These are phyloP conservation scores for Plasmodium adleri DNA, from an alignment of 169 alveolate species.

Conservation along the genomic window DNA sequence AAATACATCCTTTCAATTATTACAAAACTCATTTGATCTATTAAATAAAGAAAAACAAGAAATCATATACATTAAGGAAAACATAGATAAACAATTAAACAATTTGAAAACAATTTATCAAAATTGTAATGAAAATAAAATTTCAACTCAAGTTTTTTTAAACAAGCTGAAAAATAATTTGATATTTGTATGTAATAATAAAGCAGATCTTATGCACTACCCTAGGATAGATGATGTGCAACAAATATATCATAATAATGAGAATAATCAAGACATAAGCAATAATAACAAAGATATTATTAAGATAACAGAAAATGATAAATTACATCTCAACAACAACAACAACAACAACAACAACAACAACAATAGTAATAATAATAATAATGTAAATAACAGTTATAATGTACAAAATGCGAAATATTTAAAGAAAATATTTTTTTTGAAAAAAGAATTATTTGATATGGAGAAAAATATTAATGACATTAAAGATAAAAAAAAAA, in stretches of 20 bases:
- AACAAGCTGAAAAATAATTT: too few relatives aligned
- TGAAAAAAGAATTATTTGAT: slow-evolving; percentile 30
- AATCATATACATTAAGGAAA: slow-evolving; percentile 16
- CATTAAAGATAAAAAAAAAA: slow-evolving; percentile 34
- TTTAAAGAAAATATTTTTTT: slow-evolving; percentile 21
- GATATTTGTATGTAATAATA: too few relatives aligned
- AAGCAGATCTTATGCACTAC: too few relatives aligned
- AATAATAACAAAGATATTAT: too few relatives aligned
- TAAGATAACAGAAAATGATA: too few relatives aligned
- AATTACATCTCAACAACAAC: too few relatives aligned
- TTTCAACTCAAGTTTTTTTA: neutral
- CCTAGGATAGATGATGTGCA: neutral
- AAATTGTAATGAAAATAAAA: slow-evolving; percentile 8
- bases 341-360: too few relatives aligned
- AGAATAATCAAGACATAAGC: too few relatives aligned
- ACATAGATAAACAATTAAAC: slow-evolving; percentile 1
- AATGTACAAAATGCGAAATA: neutral
- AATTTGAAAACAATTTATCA: slow-evolving; percentile 12
- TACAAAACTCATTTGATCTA: slow-evolving; percentile 15
- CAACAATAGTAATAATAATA: too few relatives aligned
- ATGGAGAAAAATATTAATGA: slow-evolving; percentile 22
- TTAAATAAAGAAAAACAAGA: slow-evolving; percentile 23
- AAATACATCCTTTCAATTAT: slow-evolving; percentile 29
- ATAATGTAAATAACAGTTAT: neutral
- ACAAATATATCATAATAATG: too few relatives aligned